phyloP scores from a whole-genome alignment of 495 filamentous ascomycete species.

The Neurospora sp. region DNA sequence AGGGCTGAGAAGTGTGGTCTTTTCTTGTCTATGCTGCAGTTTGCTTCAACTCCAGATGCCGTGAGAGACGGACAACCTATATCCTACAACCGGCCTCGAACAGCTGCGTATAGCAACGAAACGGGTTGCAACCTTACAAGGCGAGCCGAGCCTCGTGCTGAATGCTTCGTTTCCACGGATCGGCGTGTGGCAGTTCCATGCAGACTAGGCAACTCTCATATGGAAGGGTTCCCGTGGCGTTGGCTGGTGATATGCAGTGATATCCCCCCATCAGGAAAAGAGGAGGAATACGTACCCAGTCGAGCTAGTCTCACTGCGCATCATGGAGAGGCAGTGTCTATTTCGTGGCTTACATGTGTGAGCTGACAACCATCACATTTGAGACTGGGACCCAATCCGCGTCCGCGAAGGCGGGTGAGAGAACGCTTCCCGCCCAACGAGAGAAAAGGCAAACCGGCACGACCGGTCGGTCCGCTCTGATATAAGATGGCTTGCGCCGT shows the following conservation, averaged over 20 bases:
- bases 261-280: not conserved
- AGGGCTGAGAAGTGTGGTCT: not conserved
- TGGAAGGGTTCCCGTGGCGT: not conserved
- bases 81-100: not conserved
- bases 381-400: not conserved
- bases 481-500: not conserved
- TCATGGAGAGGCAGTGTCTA: not conserved
- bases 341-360: not conserved
- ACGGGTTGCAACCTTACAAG: not conserved
- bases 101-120: not conserved
- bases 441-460: not conserved
- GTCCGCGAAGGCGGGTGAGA: not conserved
- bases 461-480: not conserved
- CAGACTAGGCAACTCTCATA: not conserved
- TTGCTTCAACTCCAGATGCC: not conserved
- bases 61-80: not conserved
- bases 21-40: not conserved
- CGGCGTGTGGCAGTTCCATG: not conserved
- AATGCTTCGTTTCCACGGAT: not conserved
- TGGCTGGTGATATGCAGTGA: not conserved
- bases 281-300: not conserved
- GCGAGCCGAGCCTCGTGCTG: not conserved
- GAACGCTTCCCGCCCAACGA: not conserved
- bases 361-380: not conserved
- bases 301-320: not conserved